A percentile compares a stretch with the other conserved stretches of the same genome.
Evolutionary conservation across 331 rosid genomes (phyloP).

Genomic region (Malus hybrid): DNA sequence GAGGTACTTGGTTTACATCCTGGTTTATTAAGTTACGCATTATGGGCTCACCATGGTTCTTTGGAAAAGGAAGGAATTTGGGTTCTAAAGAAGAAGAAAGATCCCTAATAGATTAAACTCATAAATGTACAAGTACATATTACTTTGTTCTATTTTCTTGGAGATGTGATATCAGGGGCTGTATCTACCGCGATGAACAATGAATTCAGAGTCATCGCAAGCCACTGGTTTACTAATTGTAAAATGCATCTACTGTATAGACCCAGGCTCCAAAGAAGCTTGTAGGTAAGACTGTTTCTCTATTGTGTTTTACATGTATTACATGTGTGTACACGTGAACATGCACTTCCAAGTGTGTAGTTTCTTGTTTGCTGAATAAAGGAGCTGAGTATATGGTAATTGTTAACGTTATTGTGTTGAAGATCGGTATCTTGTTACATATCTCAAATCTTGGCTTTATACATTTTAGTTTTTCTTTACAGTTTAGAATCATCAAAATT

Average conservation of each 20-base stretch:
- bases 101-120: not conserved
- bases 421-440: not conserved
- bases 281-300: not conserved
- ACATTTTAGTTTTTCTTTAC: not conserved
- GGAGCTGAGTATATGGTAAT: not conserved
- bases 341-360: not conserved
- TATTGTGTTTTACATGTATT: not conserved
- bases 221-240: too few relatives aligned
- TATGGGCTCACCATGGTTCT: not conserved
- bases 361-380: not conserved
- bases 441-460: not conserved
- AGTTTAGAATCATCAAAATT: too few relatives aligned
- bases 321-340: not conserved
- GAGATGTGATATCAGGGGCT: not conserved
- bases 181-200: too few relatives aligned
- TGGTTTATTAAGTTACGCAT: not conserved
- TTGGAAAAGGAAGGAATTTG: not conserved
- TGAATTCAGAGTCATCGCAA: too few relatives aligned
- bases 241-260: too few relatives aligned
- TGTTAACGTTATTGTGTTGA: not conserved
- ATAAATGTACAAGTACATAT: not conserved
- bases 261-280: not conserved
- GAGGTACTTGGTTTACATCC: not conserved
- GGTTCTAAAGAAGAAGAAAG: not conserved
- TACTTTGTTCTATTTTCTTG: not conserved